Percentiles rank a stretch among this genome's conserved stretches.
phyloP scores from a whole-genome alignment of 176 grass and related monocot species.

The Echinochloa phyllopogon region DNA sequence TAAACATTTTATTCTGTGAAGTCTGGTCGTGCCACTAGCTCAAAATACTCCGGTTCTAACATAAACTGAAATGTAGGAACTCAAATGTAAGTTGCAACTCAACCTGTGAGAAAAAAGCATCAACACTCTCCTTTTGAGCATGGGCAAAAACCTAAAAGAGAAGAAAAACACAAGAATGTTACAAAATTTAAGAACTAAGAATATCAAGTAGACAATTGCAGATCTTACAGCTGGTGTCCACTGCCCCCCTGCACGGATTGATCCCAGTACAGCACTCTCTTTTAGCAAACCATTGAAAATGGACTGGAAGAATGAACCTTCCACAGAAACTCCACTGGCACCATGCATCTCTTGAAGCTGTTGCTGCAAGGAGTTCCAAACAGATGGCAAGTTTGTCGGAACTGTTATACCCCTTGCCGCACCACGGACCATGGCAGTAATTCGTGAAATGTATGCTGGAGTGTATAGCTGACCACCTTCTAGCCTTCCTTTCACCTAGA shows the following conservation, averaged over 20 bases:
- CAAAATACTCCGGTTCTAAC: constrained; percentile 29
- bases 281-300: constrained; percentile 93
- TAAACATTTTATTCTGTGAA: constrained; percentile 30
- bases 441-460: constrained; percentile 84
- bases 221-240: constrained; percentile 96
- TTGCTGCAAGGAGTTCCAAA: constrained; percentile 96
- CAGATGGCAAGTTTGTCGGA: constrained; percentile 81
- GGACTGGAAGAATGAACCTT: constrained; percentile 91
- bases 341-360: constrained; percentile 91
- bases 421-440: constrained; percentile 93
- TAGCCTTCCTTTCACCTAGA: constrained; percentile 90
- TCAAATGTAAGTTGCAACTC: constrained; percentile 26
- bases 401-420: constrained; percentile 89
- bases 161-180: constrained; percentile 43
- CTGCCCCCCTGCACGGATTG: constrained; percentile 80
- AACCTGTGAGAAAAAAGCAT: constrained; percentile 99
- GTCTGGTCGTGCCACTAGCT: constrained; percentile 18
- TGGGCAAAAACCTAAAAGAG: constrained; percentile 84
- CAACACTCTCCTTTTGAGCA: constrained; percentile 96
- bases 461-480: constrained; percentile 97
- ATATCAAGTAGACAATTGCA: constrained; percentile 41
- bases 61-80: constrained; percentile 33
- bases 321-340: constrained; percentile 84
- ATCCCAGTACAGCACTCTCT: constrained; percentile 74
- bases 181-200: constrained; percentile 30